Evolutionary conservation across 1,139 yeast genomes (phyloP).

Genomic region (Ogataea hybrid): DNA sequence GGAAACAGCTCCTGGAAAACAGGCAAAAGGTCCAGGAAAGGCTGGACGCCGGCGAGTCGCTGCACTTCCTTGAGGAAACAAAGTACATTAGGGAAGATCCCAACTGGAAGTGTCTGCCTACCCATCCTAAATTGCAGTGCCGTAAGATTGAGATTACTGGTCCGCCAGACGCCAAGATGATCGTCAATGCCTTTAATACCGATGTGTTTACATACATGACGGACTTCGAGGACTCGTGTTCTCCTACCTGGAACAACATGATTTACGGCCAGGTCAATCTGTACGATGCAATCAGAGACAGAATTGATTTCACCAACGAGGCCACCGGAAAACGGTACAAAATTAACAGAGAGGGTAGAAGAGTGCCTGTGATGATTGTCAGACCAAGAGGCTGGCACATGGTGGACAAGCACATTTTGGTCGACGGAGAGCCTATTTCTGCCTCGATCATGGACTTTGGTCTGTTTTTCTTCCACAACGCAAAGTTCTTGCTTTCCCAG

Average conservation of each 20-base stretch:
- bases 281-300: conserved; percentile 79
- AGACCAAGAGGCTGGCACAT: conserved; percentile 91
- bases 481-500: conserved; percentile 50
- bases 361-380: conserved; percentile 70
- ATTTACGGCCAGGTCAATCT: conserved; percentile 89
- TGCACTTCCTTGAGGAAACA: conserved; percentile 67
- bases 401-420: conserved; percentile 66
- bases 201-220: conserved; percentile 92
- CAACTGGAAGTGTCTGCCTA: conserved; percentile 72
- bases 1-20: conserved; percentile 57
- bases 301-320: conserved; percentile 47
- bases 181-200: conserved; percentile 87
- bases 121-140: conserved; percentile 46
- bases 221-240: conserved; percentile 91
- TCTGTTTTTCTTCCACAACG: conserved; percentile 69
- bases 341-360: conserved; percentile 48
- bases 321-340: conserved; percentile 44
- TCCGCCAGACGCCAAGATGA: conserved; percentile 91
- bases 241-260: conserved; percentile 94
- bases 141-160: conserved; percentile 72
- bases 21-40: conserved; percentile 58
- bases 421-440: conserved; percentile 73
- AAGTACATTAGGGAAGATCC: conserved; percentile 64
- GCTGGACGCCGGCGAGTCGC: conserved; percentile 58
- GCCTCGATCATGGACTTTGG: conserved; percentile 82